Evolutionary conservation across 106 monocot species (phyloP).

Genomic region (Cymbidium sinense): DNA sequence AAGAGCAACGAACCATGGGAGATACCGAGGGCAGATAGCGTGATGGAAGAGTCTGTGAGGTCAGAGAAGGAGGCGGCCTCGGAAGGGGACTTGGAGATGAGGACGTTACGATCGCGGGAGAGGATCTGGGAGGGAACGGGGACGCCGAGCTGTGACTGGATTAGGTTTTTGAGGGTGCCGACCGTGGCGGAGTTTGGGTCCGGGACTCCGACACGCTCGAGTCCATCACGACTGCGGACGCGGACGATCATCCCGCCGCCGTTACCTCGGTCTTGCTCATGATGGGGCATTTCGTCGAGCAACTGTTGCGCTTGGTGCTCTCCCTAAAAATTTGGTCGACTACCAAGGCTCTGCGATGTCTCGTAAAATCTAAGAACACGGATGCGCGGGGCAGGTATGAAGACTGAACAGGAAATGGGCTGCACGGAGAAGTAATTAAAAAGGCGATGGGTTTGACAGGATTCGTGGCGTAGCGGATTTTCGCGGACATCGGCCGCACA

Average conservation of each 20-base stretch:
- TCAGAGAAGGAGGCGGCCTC: conserved; percentile 14
- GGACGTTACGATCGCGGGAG: conserved; percentile 65
- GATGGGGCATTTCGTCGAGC: conserved; percentile 2
- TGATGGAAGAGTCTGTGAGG: conserved; percentile 17
- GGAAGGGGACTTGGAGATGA: conserved; percentile 34
- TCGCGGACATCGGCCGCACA: no score
- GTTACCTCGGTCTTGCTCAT: background rate
- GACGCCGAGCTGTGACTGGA: conserved; percentile 69
- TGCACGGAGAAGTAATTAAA: no score
- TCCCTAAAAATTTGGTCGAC: background rate
- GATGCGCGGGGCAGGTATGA: no score
- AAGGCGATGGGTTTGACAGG: no score
- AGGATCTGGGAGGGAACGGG: conserved; percentile 54
- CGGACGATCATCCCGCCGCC: conserved; percentile 68
- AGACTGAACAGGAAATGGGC: no score
- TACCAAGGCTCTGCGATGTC: background rate
- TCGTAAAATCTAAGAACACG: no score
- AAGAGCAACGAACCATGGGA: conserved; percentile 73
- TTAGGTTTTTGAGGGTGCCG: conserved; percentile 45
- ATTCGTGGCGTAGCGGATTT: no score
- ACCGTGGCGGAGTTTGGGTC: conserved; percentile 48
- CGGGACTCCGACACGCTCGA: conserved; percentile 73
- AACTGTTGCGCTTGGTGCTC: background rate
- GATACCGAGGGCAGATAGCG: conserved; percentile 56
- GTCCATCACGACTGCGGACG: conserved; percentile 91